Conservation (phyloP, 1,139 yeast species). For the Candida mesenterica region DNA sequence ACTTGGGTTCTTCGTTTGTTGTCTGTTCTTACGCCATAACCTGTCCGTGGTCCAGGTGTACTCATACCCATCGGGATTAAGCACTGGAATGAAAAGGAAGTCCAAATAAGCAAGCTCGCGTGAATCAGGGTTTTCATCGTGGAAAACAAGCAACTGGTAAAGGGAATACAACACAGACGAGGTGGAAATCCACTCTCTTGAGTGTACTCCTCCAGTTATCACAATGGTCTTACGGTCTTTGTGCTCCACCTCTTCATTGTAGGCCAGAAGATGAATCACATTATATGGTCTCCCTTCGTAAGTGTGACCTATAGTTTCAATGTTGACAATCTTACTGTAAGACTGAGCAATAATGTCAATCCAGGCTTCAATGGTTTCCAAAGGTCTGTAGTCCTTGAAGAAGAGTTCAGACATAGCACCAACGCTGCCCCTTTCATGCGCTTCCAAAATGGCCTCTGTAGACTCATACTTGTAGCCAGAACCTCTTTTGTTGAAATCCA, state of each 20-base stretch:
- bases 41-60: slow-evolving; percentile 80
- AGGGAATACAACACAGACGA: slow-evolving; percentile 66
- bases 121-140: slow-evolving; percentile 39
- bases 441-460: slow-evolving; percentile 17
- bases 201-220: slow-evolving; percentile 82
- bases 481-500: slow-evolving; percentile 1
- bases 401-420: slow-evolving; percentile 43
- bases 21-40: slow-evolving; percentile 88
- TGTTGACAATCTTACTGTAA: slow-evolving; percentile 56
- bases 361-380: slow-evolving; percentile 73
- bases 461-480: slow-evolving; percentile 15
- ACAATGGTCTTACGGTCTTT: slow-evolving; percentile 63
- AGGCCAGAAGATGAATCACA: slow-evolving; percentile 61
- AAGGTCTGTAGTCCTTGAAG: slow-evolving; percentile 68
- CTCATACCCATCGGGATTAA: slow-evolving; percentile 89
- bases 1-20: slow-evolving; percentile 60
- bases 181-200: slow-evolving; percentile 87
- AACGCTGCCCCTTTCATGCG: not conserved
- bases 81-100: slow-evolving; percentile 74
- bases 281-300: slow-evolving; percentile 69
- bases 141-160: slow-evolving; percentile 53
- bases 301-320: slow-evolving; percentile 73
- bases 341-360: slow-evolving; percentile 53
- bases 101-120: slow-evolving; percentile 47
- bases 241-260: slow-evolving; percentile 42